Base-by-base conservation (phyloP, 768 basidiomycete species). In the Pisolithus sp. region DNA sequence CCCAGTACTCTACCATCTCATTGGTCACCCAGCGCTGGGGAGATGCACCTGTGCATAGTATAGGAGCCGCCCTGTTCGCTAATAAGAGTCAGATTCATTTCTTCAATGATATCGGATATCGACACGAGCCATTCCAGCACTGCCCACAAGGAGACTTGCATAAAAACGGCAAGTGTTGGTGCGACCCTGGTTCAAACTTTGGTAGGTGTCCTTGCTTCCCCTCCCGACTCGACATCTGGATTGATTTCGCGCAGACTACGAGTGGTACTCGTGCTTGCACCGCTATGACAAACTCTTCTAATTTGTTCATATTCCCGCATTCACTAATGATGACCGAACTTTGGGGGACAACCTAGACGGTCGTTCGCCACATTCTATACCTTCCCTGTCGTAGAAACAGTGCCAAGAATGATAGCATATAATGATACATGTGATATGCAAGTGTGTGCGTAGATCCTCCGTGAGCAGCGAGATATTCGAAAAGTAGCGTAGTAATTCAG, bases 191-290 rank as follows among this genome's bases (percentile, higher is more conserved):
- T 31, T 78, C 86, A 52, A 84, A 77, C 58, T 89, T 92, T 61
- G 86, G 88, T 80, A 48, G 40, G 80, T 21, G 42, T n/a, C 49
- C 38, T 10, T 12, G 43, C 12, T 15, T 4, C 44, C 12, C 5
- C 24, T 7, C 12, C 46, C 10, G n/a, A 8, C 43, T 20, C 23
- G 42, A 21, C n/a, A 12, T 13, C 49, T 55, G 39, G 55, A 34
- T 52, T 52, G 30, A 59, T 15, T 46, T 50, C 51, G 46, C 51
- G 15, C 62, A 88, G 88, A 89, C 62, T 82, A 85, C 56, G 82
- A 88, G 54, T 81, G 89, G 87, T 94, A 94, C 69, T 93, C 91
- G 18, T 95, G 92, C 66, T 73, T 93, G 59, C 85, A 81, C 54
- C 79, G 77, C 69, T 93, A 87, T 60, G 85, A 89, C 53, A 71